Evolutionary conservation across 1,139 yeast species (phyloP).

Genomic region (Pichia sp.): DNA sequence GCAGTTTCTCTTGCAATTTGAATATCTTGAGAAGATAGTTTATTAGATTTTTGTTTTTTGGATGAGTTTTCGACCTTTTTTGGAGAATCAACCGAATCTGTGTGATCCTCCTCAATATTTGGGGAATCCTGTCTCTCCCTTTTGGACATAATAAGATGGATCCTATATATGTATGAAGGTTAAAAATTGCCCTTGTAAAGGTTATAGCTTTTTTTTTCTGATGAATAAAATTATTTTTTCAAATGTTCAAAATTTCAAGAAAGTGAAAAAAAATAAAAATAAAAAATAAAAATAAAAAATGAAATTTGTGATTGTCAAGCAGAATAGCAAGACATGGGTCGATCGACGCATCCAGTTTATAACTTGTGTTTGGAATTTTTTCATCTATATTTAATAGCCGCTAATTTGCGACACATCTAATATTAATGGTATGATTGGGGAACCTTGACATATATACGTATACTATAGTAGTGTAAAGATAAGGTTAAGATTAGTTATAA

Average conservation of each 20-base stretch:
- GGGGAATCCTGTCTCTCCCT: background rate
- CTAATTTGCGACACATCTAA: no score
- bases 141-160: background rate
- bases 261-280: no score
- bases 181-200: background rate
- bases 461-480: no score
- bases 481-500: no score
- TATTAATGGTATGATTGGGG: no score
- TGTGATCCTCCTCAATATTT: background rate
- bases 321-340: background rate
- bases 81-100: background rate
- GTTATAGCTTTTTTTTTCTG: background rate
- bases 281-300: no score
- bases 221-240: background rate
- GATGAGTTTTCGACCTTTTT: background rate
- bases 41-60: conserved; percentile 16
- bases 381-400: no score
- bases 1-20: conserved; percentile 92
- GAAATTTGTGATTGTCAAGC: no score
- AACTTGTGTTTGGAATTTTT: no score
- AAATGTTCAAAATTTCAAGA: background rate
- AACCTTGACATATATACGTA: no score
- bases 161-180: background rate
- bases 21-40: conserved; percentile 66
- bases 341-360: no score